Conservation (phyloP, 441 rosid species). For the Gossypium gossypioides region DNA sequence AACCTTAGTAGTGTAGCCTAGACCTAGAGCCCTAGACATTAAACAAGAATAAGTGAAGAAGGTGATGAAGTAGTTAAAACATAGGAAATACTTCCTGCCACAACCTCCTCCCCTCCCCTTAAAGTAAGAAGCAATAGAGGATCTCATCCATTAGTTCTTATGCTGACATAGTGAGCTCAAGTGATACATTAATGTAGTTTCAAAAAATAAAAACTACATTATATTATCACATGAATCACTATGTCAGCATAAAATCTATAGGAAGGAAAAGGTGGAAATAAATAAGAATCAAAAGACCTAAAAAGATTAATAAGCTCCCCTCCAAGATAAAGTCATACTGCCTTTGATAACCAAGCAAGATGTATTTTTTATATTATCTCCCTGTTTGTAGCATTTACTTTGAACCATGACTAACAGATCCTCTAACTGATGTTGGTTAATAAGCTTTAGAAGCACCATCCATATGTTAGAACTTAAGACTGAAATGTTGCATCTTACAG, state of each 20-base stretch:
- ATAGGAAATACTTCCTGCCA: not conserved
- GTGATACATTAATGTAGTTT: not conserved
- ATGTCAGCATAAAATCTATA: not conserved
- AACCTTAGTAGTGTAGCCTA: constrained; percentile 1
- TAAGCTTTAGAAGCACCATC: not conserved
- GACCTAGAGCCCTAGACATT: not conserved
- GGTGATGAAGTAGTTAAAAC: not conserved
- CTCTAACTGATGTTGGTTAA: not conserved
- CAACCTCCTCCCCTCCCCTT: not conserved
- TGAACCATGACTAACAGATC: not conserved
- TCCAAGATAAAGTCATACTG: not conserved
- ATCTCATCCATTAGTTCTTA: not conserved
- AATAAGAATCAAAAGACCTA: not conserved
- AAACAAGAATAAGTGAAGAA: constrained; percentile 2
- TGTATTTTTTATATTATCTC: not conserved
- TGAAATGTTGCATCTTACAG: not conserved
- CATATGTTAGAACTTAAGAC: not conserved
- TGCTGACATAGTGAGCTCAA: not conserved
- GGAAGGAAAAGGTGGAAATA: not conserved
- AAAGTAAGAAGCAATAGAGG: not conserved
- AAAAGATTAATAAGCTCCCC: not conserved
- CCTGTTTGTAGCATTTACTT: not conserved
- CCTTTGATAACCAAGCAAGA: not conserved
- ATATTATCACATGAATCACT: not conserved
- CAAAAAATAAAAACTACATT: not conserved